Evolutionary conservation across 2,329 filamentous ascomycete species (phyloP).

Genomic region (Colletotrichum trifolii): DNA sequence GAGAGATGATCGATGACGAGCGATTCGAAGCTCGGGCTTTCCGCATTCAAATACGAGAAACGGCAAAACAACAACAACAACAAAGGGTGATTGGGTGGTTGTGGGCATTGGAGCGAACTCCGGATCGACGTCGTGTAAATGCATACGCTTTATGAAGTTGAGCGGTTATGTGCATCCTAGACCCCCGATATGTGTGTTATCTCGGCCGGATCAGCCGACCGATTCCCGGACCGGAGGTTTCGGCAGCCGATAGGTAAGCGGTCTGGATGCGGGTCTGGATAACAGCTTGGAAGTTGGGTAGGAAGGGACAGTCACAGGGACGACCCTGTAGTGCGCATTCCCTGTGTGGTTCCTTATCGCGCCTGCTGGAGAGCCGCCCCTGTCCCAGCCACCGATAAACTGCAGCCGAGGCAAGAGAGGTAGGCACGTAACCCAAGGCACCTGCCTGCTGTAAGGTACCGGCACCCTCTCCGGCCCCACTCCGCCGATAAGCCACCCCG

Average conservation of each 20-base stretch:
- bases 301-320: slow-evolving; percentile 5
- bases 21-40: too few species aligned
- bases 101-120: too few species aligned
- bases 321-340: slow-evolving; percentile 12
- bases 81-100: too few species aligned
- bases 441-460: neutral
- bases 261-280: too few species aligned
- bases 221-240: slow-evolving; percentile 3
- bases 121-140: too few species aligned
- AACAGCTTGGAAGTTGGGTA: neutral
- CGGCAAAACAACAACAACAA: too few species aligned
- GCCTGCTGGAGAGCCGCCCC: slow-evolving; percentile 9
- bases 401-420: too few species aligned
- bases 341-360: slow-evolving; percentile 18
- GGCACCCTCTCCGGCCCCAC: slow-evolving; percentile 8
- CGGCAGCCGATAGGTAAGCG: neutral
- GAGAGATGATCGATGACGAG: too few species aligned
- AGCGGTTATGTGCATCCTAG: neutral
- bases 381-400: neutral
- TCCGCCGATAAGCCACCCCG: slow-evolving; percentile 29
- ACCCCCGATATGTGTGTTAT: slow-evolving; percentile 1
- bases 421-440: too few species aligned
- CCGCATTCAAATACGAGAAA: too few species aligned
- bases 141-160: too few species aligned
- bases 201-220: slow-evolving; percentile 27